Evolutionary conservation across 306 rosid genomes (phyloP).

Genomic region (cucumber (Cucumis sativus)): DNA sequence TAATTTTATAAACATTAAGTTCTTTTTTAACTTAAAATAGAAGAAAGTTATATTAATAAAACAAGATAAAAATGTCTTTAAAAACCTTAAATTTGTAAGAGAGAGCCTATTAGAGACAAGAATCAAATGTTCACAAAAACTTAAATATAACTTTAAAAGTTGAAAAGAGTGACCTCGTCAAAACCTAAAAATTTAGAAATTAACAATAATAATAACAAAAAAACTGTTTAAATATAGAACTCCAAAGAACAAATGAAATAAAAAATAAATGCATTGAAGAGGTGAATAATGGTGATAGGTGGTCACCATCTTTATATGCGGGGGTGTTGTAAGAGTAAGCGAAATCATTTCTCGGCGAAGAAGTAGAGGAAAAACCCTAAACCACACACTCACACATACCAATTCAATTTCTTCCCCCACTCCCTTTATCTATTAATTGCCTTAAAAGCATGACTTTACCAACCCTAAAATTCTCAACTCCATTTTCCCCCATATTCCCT

Average conservation of each 20-base stretch:
- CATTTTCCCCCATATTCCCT: background rate
- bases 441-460: constrained; percentile 10
- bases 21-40: no score
- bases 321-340: background rate
- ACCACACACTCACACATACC: background rate
- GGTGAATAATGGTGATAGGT: background rate
- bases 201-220: no score
- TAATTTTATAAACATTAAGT: no score
- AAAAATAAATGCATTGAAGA: background rate
- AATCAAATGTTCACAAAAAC: no score
- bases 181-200: no score
- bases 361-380: background rate
- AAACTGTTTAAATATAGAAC: no score
- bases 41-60: no score
- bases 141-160: no score
- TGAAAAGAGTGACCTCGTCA: fast-evolving
- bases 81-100: no score
- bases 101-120: no score
- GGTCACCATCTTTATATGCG: constrained; percentile 9
- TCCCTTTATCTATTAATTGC: background rate
- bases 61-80: no score
- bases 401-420: background rate
- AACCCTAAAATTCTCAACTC: background rate
- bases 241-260: background rate
- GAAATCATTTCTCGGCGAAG: constrained; percentile 2